phyloP scores from a whole-genome alignment of 2,329 filamentous ascomycete species.

The Gyromitra esculenta region DNA sequence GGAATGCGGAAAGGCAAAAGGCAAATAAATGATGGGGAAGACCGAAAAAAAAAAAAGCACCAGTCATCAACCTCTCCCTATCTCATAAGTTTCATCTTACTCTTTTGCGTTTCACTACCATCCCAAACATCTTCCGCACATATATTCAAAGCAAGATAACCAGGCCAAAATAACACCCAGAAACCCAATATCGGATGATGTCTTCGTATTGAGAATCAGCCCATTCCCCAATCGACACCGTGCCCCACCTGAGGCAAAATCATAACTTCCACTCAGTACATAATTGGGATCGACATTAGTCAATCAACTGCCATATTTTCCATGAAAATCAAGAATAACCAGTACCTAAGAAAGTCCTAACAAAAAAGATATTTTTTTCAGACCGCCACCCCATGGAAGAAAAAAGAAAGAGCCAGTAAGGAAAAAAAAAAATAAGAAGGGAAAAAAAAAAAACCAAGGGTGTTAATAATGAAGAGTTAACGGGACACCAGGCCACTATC shows the following conservation, averaged over 20 bases:
- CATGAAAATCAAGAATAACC: slow-evolving; percentile 42
- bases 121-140: slow-evolving; percentile 27
- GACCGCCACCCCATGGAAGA: slow-evolving; percentile 44
- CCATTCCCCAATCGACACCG: slow-evolving; percentile 16
- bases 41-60: slow-evolving; percentile 36
- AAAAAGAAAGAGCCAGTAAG: slow-evolving; percentile 34
- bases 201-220: slow-evolving; percentile 26
- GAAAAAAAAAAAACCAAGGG: slow-evolving; percentile 20
- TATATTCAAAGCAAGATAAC: slow-evolving; percentile 44
- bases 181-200: slow-evolving; percentile 41
- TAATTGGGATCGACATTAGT: slow-evolving; percentile 28
- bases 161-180: slow-evolving; percentile 35
- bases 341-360: slow-evolving; percentile 42
- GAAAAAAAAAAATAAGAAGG: slow-evolving; percentile 2
- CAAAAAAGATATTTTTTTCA: slow-evolving; percentile 38
- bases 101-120: slow-evolving; percentile 19
- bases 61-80: slow-evolving; percentile 5
- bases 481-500: slow-evolving; percentile 45
- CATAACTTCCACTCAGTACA: slow-evolving; percentile 32
- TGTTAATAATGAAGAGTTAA: slow-evolving; percentile 39
- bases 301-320: slow-evolving; percentile 29
- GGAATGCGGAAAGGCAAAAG: slow-evolving; percentile 15
- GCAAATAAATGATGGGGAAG: slow-evolving; percentile 2
- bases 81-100: slow-evolving; percentile 31
- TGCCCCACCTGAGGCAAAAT: slow-evolving; percentile 6